phyloP scores from a whole-genome alignment of 2,329 filamentous ascomycete species.

The Hypoxylon rubiginosum region DNA sequence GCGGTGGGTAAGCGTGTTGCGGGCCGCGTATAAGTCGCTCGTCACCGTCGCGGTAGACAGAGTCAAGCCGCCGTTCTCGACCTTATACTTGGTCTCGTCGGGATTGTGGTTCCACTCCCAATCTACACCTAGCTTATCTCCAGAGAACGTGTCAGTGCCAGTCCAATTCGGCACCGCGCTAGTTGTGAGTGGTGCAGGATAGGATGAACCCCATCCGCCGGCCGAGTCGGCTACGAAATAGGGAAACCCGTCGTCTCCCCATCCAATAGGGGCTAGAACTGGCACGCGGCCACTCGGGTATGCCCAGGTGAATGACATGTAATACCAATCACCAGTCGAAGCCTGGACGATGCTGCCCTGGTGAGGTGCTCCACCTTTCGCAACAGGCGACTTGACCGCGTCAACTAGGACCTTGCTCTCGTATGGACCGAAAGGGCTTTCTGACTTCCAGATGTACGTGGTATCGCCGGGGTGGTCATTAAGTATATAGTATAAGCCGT shows the following conservation, averaged over 20 bases:
- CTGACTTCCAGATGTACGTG: constrained; percentile 64
- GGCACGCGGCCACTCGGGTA: constrained; percentile 71
- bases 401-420: constrained; percentile 60
- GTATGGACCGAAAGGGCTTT: constrained; percentile 67
- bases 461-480: constrained; percentile 60
- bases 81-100: constrained; percentile 60
- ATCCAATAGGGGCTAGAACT: constrained; percentile 67
- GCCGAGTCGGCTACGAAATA: constrained; percentile 57
- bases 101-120: constrained; percentile 77
- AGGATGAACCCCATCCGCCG: constrained; percentile 61
- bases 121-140: constrained; percentile 56
- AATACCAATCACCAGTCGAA: constrained; percentile 68
- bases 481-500: constrained; percentile 69
- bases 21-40: constrained; percentile 61
- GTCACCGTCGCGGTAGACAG: constrained; percentile 66
- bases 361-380: constrained; percentile 61
- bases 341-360: constrained; percentile 70
- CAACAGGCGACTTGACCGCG: constrained; percentile 58
- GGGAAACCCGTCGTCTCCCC: constrained; percentile 66
- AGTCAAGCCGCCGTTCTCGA: constrained; percentile 59
- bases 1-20: constrained; percentile 64
- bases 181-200: constrained; percentile 55
- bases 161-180: constrained; percentile 49
- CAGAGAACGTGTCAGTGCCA: constrained; percentile 62
- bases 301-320: constrained; percentile 67